phyloP scores from a whole-genome alignment of 2,329 filamentous ascomycete species.

The Amylocarpus encephaloides region DNA sequence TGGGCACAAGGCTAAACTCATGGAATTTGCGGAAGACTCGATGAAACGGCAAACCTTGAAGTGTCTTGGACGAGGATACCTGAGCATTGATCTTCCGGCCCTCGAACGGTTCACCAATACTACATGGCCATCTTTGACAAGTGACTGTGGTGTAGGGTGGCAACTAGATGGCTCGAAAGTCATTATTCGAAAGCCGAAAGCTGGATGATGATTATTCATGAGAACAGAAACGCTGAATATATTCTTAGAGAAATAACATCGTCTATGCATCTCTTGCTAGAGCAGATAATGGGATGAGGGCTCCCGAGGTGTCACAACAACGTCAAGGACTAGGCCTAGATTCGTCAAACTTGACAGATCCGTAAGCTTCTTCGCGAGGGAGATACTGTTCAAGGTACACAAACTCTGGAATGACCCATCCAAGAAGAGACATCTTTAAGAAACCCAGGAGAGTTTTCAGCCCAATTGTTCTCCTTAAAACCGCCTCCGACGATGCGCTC shows the following conservation, averaged over 20 bases:
- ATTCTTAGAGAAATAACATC: background rate
- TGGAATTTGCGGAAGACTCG: conserved; percentile 74
- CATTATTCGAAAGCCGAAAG: conserved; percentile 62
- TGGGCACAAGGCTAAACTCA: conserved; percentile 69
- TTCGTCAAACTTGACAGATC: too few relatives aligned
- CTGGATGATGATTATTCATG: conserved; percentile 28
- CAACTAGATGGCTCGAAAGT: conserved; percentile 66
- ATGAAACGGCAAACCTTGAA: conserved; percentile 74
- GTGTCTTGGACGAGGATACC: conserved; percentile 76
- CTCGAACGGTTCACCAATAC: conserved; percentile 63
- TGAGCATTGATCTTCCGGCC: conserved; percentile 62
- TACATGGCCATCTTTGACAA: conserved; percentile 65
- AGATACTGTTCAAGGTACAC: too few relatives aligned
- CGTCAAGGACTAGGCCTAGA: too few relatives aligned
- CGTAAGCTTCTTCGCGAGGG: too few relatives aligned
- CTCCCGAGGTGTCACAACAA: too few relatives aligned
- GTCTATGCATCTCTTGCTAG: background rate
- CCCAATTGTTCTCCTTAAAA: too few relatives aligned
- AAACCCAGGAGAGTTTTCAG: too few relatives aligned
- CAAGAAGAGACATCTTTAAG: too few relatives aligned
- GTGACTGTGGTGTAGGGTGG: conserved; percentile 76
- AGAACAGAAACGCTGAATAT: background rate
- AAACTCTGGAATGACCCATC: too few relatives aligned
- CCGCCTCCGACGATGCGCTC: too few relatives aligned
- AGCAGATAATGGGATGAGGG: too few relatives aligned